Evolutionary conservation across 768 basidiomycete genomes (phyloP).

Genomic region (Tulasnella sp.): DNA sequence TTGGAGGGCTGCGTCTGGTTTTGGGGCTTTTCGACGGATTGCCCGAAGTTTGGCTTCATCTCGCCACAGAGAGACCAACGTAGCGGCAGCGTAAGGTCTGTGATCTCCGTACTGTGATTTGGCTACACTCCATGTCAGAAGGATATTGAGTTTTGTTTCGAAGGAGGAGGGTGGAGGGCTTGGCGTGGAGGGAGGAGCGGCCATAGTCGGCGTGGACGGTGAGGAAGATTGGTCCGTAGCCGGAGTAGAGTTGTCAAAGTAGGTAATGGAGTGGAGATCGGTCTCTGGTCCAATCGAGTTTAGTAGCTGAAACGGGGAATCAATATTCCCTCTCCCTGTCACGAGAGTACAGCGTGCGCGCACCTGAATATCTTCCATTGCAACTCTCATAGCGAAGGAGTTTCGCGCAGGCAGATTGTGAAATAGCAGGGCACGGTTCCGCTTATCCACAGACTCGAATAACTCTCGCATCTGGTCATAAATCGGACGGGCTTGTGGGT

Average conservation of each 20-base stretch:
- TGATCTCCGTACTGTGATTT: slow-evolving; percentile 77
- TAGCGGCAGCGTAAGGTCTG: slow-evolving; percentile 64
- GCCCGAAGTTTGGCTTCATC: slow-evolving; percentile 56
- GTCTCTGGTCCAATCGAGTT: slow-evolving; percentile 67
- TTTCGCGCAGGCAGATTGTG: slow-evolving; percentile 53
- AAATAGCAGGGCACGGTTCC: slow-evolving; percentile 79
- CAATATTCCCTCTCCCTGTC: slow-evolving; percentile 27
- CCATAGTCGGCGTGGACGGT: slow-evolving; percentile 12
- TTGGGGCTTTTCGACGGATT: slow-evolving; percentile 50
- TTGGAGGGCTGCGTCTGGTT: slow-evolving; percentile 58
- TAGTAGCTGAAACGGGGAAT: slow-evolving; percentile 44
- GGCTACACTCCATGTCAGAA: slow-evolving; percentile 76
- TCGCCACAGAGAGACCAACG: slow-evolving; percentile 57
- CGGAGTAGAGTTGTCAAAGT: slow-evolving; percentile 41
- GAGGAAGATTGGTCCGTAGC: background rate
- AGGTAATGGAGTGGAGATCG: slow-evolving; percentile 48
- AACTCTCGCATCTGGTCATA: slow-evolving; percentile 42
- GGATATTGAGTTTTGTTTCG: slow-evolving; percentile 59
- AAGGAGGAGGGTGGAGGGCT: slow-evolving; percentile 34
- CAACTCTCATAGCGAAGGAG: slow-evolving; percentile 32
- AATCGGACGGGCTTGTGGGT: slow-evolving; percentile 36
- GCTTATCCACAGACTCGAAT: slow-evolving; percentile 58
- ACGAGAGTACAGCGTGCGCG: slow-evolving; percentile 30
- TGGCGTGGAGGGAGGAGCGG: background rate
- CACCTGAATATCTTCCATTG: slow-evolving; percentile 49